phyloP scores from a whole-genome alignment of 148 eudicot species.

The Nepenthes gracilis region DNA sequence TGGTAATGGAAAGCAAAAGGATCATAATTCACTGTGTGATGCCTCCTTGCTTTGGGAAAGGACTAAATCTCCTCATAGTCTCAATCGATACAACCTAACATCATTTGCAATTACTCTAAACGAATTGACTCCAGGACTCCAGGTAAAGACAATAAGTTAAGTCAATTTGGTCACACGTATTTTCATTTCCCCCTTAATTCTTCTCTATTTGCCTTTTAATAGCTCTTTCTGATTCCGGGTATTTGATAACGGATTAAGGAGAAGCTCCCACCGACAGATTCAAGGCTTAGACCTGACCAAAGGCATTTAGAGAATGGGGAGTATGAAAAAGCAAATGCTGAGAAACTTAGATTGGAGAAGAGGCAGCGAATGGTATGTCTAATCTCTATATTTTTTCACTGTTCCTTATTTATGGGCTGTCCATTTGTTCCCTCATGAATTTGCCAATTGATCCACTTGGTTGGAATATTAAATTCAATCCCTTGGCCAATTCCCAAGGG shows the following conservation, averaged over 20 bases:
- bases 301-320: constrained; percentile 88
- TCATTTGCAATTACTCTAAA: constrained; percentile 75
- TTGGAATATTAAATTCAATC: too few species aligned
- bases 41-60: constrained; percentile 63
- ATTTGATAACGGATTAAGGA: constrained; percentile 55
- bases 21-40: constrained; percentile 22
- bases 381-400: not conserved
- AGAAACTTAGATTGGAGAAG: constrained; percentile 72
- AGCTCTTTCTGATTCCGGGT: constrained; percentile 27
- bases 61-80: constrained; percentile 40
- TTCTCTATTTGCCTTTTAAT: constrained; percentile 18
- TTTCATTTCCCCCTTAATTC: constrained; percentile 8
- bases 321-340: constrained; percentile 73
- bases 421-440: not conserved
- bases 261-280: constrained; percentile 89
- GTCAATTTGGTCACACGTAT: constrained; percentile 6
- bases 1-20: constrained; percentile 41
- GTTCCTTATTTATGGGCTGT: not conserved
- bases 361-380: constrained; percentile 74
- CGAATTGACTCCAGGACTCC: constrained; percentile 71
- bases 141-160: constrained; percentile 34
- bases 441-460: not conserved
- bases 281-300: constrained; percentile 95
- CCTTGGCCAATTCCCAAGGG: too few species aligned
- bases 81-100: constrained; percentile 73